Base-by-base conservation (phyloP, 2,329 filamentous ascomycete genomes). In the Domatiomyces globalis region DNA sequence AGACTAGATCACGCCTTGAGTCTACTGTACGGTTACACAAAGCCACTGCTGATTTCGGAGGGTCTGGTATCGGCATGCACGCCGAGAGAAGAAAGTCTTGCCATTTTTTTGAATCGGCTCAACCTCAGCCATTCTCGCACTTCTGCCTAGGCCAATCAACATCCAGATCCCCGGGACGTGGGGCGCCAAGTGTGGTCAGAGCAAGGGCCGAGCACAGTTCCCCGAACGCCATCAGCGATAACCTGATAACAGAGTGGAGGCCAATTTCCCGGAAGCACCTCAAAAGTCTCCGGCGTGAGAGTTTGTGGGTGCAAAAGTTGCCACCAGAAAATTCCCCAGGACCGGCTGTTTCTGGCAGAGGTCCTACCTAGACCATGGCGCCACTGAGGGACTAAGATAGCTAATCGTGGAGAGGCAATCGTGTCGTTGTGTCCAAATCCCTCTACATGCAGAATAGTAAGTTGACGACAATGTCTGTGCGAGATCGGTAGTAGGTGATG, bases 221-320 rank as follows among this genome's bases (percentile, higher is more conserved):
- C 43, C 43, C 43, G 43, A 45, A 45, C 43, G n/a, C 43, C 43
- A 20, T 22, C 19, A 45, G 12, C 17, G 43, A 45, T 45, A 45
- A 45, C 19, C 19, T 45, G 43, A 45, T 45, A 45, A 27, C 43
- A 27, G 10, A 22, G 43, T 45, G 43, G 43, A 45, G 19, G 2
- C 43, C 43, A 45, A 45, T 45, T 27, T 45, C 43, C 43, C 43
- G 43, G 43, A 45, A 45, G 43, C 43, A 45, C 10, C 10, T n/a
- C 43, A 20, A 45, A 27, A 45, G 19, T 22, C 43, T 45, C 43
- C 43, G 43, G n/a, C 10, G 43, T 5, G 10, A 27, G 19, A 20
- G 10, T 22, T 39, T 39, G 10, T 39, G 33, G 12, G 33, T 3
- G 33, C 15, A 39, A 39, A 39, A 39, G 33, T 39, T 39, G 33